These are phyloP conservation scores for Metschnikowia santaceciliae DNA, from an alignment of 805 yeast genomes.

Conservation along the genomic window DNA sequence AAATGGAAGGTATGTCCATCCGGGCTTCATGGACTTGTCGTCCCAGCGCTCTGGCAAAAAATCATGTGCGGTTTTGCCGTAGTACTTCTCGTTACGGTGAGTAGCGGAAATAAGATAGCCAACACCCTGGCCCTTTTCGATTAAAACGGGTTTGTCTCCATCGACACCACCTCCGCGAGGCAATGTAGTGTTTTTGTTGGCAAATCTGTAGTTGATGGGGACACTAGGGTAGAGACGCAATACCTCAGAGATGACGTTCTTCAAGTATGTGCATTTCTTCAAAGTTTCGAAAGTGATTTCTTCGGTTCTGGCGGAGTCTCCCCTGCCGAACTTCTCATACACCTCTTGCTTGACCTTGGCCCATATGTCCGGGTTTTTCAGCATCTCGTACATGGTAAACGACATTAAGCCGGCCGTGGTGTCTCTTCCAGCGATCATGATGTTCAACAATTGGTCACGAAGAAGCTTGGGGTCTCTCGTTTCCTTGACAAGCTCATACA, in stretches of 20 bases:
- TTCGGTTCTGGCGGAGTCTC: conserved; percentile 20
- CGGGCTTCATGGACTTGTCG: conserved; percentile 2
- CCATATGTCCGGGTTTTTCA: conserved; percentile 29
- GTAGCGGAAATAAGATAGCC: conserved; percentile 11
- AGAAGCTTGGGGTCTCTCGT: conserved; percentile 12
- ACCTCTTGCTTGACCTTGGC: conserved; percentile 27
- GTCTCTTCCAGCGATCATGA: conserved; percentile 17
- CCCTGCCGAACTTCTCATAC: conserved; percentile 18
- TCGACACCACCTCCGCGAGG: conserved; percentile 50
- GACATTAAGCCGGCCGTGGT: conserved; percentile 16
- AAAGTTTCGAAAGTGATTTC: conserved; percentile 44
- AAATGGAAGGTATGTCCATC: conserved; percentile 14
- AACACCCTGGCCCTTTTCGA: conserved; percentile 11
- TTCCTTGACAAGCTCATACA: conserved; percentile 13
- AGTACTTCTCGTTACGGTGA: conserved; percentile 11
- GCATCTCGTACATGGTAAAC: conserved; percentile 23
- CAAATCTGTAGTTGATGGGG: conserved; percentile 44
- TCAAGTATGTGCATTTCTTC: conserved; percentile 44
- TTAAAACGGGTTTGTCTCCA: conserved; percentile 30
- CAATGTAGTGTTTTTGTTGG: conserved; percentile 42
- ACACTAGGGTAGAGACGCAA: conserved; percentile 51
- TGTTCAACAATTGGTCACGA: conserved; percentile 15
- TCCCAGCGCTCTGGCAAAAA: conserved; percentile 17
- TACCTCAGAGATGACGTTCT: conserved; percentile 44
- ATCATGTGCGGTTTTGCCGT: conserved; percentile 12